Percentiles rank a stretch among this genome's conserved stretches.
Conservation (phyloP, 352 stramenopile genomes). For the Achlya hypogyna region DNA sequence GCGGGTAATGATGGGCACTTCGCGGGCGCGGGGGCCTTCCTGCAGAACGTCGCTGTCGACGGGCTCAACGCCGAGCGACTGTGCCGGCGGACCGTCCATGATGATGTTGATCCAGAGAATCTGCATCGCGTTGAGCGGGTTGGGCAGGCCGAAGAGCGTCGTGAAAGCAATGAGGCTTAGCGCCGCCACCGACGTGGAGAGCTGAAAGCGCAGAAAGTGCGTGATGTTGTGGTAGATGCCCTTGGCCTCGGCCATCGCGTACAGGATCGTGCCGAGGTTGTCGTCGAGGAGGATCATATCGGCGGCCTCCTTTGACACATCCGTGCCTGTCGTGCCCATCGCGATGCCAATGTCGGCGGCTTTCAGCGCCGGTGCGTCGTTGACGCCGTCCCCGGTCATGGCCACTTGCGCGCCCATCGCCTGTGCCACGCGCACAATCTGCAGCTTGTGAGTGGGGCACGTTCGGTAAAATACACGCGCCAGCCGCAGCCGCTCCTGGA, state of each 20-base stretch:
- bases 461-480: constrained; percentile 95
- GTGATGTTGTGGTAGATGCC: constrained; percentile 98
- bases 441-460: constrained; percentile 92
- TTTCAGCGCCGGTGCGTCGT: constrained; percentile 97
- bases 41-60: constrained; percentile 79
- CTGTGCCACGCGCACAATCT: constrained; percentile 92
- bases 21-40: constrained; percentile 52
- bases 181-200: constrained; percentile 96
- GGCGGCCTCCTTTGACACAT: constrained; percentile 97
- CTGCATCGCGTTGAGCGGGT: constrained; percentile 92
- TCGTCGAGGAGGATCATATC: constrained; percentile 98
- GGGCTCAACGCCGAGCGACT: constrained; percentile 81
- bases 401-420: constrained; percentile 79
- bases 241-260: constrained; percentile 91
- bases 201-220: constrained; percentile 97
- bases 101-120: constrained; percentile 99
- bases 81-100: constrained; percentile 88
- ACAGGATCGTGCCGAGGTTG: constrained; percentile 97
- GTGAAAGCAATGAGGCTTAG: constrained; percentile 79
- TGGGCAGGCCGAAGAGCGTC: constrained; percentile 45
- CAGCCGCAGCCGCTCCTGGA: constrained; percentile 77
- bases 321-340: constrained; percentile 96
- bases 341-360: constrained; percentile 94
- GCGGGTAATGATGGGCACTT: constrained; percentile 59
- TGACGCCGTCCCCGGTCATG: constrained; percentile 99